phyloP scores from a whole-genome alignment of 2,329 filamentous ascomycete genomes.

The Botrytis paeoniae region DNA sequence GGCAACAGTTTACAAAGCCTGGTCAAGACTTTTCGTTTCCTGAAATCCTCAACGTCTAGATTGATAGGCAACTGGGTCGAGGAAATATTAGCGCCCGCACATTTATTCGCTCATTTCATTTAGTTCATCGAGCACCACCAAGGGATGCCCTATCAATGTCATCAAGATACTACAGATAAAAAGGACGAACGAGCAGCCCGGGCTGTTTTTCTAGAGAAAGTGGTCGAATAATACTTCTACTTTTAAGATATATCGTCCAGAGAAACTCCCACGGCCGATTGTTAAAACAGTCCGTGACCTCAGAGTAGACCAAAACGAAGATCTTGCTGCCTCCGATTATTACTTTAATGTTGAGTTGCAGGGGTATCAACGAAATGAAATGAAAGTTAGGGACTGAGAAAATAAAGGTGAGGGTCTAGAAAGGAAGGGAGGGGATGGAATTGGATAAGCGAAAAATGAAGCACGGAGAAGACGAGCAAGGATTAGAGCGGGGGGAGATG shows the following conservation, averaged over 20 bases:
- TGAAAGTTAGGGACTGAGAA: fast-evolving
- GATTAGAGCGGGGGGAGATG: neutral
- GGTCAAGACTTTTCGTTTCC: neutral
- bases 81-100: neutral
- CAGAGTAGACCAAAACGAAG: neutral
- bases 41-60: neutral
- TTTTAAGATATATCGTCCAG: neutral
- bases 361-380: neutral
- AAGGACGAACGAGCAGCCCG: too few relatives aligned
- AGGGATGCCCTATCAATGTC: neutral
- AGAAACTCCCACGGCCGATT: neutral
- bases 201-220: neutral
- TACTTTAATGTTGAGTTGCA: neutral
- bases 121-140: neutral
- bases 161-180: neutral
- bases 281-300: neutral
- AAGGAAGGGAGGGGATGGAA: neutral
- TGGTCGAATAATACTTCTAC: neutral
- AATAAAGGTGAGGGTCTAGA: neutral
- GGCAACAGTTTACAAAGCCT: neutral
- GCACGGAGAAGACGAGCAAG: neutral
- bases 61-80: neutral
- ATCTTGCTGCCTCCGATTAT: neutral
- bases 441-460: neutral
- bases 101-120: neutral